Conservation (phyloP, 2,329 filamentous ascomycete genomes). For the Sarocladium brachiariae region DNA sequence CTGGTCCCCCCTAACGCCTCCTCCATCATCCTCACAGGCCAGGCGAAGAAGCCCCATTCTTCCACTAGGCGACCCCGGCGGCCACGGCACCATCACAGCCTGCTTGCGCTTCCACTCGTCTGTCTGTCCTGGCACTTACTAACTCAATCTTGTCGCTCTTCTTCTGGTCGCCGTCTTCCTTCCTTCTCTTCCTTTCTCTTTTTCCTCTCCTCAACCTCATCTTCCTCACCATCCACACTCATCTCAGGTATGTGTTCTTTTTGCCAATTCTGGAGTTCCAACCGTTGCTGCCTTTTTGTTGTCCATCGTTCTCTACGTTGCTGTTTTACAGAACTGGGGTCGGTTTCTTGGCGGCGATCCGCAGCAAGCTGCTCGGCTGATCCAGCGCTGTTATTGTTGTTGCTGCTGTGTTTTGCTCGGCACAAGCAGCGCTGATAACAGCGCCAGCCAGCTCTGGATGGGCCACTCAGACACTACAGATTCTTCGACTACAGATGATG, state of each 20-base stretch:
- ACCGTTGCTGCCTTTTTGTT: background rate
- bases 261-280: background rate
- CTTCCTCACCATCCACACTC: slow-evolving; percentile 5
- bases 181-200: slow-evolving; percentile 9
- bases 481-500: background rate
- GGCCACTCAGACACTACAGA: too few species aligned
- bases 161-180: background rate
- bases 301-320: background rate
- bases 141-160: background rate
- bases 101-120: background rate
- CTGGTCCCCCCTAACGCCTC: too few species aligned
- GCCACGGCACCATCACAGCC: background rate
- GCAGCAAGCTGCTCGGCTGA: background rate
- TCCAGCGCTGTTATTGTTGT: too few species aligned
- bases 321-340: background rate
- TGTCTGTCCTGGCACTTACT: background rate
- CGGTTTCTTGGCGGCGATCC: slow-evolving; percentile 2
- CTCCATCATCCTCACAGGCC: too few species aligned
- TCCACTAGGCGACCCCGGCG: too few species aligned
- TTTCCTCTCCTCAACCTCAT: slow-evolving; percentile 10
- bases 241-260: slow-evolving; percentile 8
- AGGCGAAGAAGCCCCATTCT: too few species aligned
- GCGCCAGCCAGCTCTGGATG: too few species aligned
- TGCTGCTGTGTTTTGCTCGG: background rate
- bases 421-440: background rate